A percentile compares a stretch with the other conserved stretches of the same genome.
phyloP scores from a whole-genome alignment of 441 rosid genomes.

The Kokia cookei region DNA sequence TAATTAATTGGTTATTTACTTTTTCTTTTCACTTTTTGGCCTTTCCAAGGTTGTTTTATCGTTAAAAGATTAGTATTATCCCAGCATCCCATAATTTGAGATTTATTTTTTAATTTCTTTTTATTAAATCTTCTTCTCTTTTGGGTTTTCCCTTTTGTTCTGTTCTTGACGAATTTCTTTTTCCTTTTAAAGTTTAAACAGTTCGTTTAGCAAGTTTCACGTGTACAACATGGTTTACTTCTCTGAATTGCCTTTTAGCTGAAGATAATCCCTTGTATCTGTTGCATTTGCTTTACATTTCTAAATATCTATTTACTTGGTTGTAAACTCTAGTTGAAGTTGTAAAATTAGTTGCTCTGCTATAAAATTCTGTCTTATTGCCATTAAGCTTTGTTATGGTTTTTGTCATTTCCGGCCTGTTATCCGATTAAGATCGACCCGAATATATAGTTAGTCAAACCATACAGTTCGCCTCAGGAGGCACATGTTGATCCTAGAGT shows the following conservation, averaged over 20 bases:
- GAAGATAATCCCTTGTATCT: not conserved
- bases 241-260: not conserved
- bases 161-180: not conserved
- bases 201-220: not conserved
- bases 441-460: too few relatives aligned
- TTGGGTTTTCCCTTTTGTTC: not conserved
- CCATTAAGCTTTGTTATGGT: too few relatives aligned
- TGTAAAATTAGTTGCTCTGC: too few relatives aligned
- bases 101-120: not conserved
- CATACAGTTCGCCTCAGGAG: too few relatives aligned
- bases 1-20: not conserved
- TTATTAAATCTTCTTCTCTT: not conserved
- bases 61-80: not conserved
- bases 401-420: too few relatives aligned
- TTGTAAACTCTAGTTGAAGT: not conserved
- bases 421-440: too few relatives aligned
- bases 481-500: too few relatives aligned
- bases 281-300: not conserved
- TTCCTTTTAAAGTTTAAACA: not conserved
- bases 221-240: not conserved
- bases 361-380: too few relatives aligned
- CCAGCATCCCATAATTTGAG: not conserved
- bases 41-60: not conserved
- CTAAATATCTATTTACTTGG: not conserved
- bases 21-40: not conserved